Evolutionary conservation across 768 basidiomycete genomes (phyloP), one percentile per base, ranked within the genome.

Genomic region (Plicaturopsis crispa): DNA sequence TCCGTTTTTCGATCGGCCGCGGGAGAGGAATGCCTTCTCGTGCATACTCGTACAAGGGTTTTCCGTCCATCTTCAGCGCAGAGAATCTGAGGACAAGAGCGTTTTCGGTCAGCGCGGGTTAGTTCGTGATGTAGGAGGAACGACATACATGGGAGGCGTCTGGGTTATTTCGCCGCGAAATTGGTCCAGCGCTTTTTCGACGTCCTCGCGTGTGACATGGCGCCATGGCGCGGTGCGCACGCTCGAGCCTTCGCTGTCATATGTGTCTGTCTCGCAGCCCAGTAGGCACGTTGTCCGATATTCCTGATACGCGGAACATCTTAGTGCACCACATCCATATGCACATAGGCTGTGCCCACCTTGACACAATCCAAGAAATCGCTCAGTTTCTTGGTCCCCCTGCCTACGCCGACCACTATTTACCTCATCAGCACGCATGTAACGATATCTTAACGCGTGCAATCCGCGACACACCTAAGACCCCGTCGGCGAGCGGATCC

Each of bases 51-150:
- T 98, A 90, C 24, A 98, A 59, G 1, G 90, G 90, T 57, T 75
- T 88, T 1, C 96, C 96, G 48, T 98, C 92, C 93, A 98, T 98
- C 61, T 98, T 98, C 24, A 98, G 69, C 2, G 96, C 96, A 7
- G 96, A 98, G 62, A 93, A 99, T 54, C 94, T 97, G 54, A 41
- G 42, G 44, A 39, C 34, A 38, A 17, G 31, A 39, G 20, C 37
- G 24, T 23, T 14, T 13, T n/a, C 18, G 33, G 17, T 16, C 16
- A 26, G 22, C 35, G 34, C 36, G 26, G 31, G 19, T 40, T 11
- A 26, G 40, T 21, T 33, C 19, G 6, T 41, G 11, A n/a, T 21
- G 23, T 22, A 32, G n/a, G 10, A 20, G 36, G 31, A 38, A 28
- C 36, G 40, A 43, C 65, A 51, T 47, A 94, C 94, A 99, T 85